Evolutionary conservation across 805 yeast species (phyloP).

Genomic region (Ogataea chonburiensis): DNA sequence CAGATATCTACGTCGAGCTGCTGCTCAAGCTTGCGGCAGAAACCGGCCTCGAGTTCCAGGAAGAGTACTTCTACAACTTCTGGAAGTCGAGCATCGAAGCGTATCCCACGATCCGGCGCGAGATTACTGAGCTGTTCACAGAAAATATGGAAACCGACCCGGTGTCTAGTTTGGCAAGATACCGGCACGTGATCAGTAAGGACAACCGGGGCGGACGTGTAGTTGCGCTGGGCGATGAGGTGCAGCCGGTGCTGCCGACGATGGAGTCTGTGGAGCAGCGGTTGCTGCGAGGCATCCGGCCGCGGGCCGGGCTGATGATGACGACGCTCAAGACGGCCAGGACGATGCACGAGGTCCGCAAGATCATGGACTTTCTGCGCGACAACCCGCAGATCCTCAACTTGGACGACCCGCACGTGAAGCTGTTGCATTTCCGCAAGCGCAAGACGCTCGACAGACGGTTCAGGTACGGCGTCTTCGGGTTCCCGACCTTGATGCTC

Average conservation of each 20-base stretch:
- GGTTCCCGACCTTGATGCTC: conserved; percentile 8
- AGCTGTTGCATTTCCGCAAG: conserved; percentile 24
- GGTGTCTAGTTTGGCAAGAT: conserved; percentile 4
- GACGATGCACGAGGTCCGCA: conserved; percentile 16
- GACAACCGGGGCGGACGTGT: conserved; percentile 1
- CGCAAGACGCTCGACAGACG: conserved; percentile 16
- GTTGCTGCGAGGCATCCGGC: conserved; percentile 27
- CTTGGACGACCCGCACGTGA: conserved; percentile 15
- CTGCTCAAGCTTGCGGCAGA: conserved; percentile 31
- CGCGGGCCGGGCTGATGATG: conserved; percentile 19
- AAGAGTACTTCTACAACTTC: conserved; percentile 18
- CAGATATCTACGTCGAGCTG: conserved; percentile 23
- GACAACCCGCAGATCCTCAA: conserved; percentile 14
- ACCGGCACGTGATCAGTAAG: conserved; percentile 2
- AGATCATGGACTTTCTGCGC: conserved; percentile 17
- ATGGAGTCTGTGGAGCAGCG: conserved; percentile 25
- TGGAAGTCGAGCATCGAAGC: conserved; percentile 23
- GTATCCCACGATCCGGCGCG: conserved; percentile 22
- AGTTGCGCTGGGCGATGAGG: conserved; percentile 7
- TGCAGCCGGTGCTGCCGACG: conserved; percentile 14
- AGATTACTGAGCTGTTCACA: conserved; percentile 20
- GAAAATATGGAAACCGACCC: conserved; percentile 5
- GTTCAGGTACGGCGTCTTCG: conserved; percentile 7
- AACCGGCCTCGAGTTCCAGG: conserved; percentile 17
- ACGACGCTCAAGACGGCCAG: conserved; percentile 14